These are phyloP conservation scores for Cymbidium sinense DNA, from an alignment of 106 monocot species.

Conservation along the genomic window DNA sequence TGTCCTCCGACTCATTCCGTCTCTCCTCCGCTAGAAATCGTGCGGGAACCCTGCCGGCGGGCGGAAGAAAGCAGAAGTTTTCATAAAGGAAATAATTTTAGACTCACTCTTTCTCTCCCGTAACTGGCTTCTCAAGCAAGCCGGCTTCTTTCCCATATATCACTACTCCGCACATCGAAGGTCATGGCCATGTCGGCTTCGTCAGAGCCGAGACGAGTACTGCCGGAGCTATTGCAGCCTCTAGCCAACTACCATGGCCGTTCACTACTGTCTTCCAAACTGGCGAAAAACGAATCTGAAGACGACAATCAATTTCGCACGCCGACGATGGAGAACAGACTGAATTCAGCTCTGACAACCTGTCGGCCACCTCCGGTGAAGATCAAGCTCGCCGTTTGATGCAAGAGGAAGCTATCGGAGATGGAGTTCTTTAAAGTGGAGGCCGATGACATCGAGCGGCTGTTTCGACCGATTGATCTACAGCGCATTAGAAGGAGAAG, in stretches of 20 bases:
- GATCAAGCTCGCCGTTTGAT: neutral
- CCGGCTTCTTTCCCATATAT: neutral
- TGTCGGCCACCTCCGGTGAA: conserved; percentile 44
- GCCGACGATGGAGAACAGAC: conserved; percentile 19
- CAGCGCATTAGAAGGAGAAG: neutral
- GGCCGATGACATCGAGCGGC: conserved; percentile 31
- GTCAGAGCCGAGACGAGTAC: neutral
- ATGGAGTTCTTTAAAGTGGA: conserved; percentile 19
- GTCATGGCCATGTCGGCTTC: conserved; percentile 2
- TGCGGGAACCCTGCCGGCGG: too few relatives aligned
- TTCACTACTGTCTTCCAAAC: neutral
- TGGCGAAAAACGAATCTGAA: neutral
- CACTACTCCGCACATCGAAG: neutral
- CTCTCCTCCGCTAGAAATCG: too few relatives aligned
- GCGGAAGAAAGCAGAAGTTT: neutral
- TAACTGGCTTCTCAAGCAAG: neutral
- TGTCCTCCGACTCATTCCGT: too few relatives aligned
- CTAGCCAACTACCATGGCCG: neutral
- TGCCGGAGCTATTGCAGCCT: neutral
- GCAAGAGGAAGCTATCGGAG: conserved; percentile 41
- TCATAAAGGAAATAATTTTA: neutral
- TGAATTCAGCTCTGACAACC: neutral
- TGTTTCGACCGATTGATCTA: conserved; percentile 15
- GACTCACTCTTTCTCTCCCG: too few relatives aligned
- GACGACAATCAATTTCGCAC: conserved; percentile 13